Conservation (phyloP, 1,284 basidiomycete genomes). For the Lentinus polychrous region DNA sequence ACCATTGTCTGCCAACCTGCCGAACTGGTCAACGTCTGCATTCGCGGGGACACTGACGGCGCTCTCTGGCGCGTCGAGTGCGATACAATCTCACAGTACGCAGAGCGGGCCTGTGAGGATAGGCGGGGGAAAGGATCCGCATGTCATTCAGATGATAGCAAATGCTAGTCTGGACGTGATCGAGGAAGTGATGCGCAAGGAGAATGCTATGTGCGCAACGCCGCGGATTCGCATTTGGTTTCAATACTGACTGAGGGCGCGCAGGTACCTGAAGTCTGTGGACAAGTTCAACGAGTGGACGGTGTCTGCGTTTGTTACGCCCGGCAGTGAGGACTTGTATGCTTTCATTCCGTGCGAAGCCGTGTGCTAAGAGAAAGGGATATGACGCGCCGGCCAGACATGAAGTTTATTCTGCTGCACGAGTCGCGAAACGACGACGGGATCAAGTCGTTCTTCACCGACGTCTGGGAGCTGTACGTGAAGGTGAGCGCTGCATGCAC, state of each 20-base stretch:
- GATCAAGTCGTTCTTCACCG: constrained; percentile 83
- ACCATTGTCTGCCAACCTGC: constrained; percentile 70
- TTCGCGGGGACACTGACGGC: constrained; percentile 84
- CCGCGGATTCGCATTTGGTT: not conserved
- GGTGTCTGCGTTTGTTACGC: constrained; percentile 89
- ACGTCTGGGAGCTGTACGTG: constrained; percentile 92
- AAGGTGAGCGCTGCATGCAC: constrained; percentile 55
- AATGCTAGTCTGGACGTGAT: constrained; percentile 89
- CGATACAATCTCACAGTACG: constrained; percentile 51
- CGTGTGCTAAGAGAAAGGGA: not conserved
- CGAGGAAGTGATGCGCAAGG: constrained; percentile 84
- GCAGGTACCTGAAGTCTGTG: constrained; percentile 86
- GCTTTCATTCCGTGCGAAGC: constrained; percentile 4
- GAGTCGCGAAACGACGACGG: constrained; percentile 95
- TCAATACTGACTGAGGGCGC: not conserved
- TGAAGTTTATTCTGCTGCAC: constrained; percentile 88
- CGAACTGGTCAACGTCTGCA: constrained; percentile 80
- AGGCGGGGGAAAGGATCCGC: constrained; percentile 73
- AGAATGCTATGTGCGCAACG: constrained; percentile 71
- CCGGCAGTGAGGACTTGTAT: constrained; percentile 65
- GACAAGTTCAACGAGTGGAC: constrained; percentile 98
- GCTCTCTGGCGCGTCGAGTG: constrained; percentile 72
- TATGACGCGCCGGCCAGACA: constrained; percentile 44
- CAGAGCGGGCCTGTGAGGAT: constrained; percentile 51
- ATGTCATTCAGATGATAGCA: constrained; percentile 96